Conservation (phyloP, 1,284 basidiomycete genomes). For the Marasmius oreades region DNA sequence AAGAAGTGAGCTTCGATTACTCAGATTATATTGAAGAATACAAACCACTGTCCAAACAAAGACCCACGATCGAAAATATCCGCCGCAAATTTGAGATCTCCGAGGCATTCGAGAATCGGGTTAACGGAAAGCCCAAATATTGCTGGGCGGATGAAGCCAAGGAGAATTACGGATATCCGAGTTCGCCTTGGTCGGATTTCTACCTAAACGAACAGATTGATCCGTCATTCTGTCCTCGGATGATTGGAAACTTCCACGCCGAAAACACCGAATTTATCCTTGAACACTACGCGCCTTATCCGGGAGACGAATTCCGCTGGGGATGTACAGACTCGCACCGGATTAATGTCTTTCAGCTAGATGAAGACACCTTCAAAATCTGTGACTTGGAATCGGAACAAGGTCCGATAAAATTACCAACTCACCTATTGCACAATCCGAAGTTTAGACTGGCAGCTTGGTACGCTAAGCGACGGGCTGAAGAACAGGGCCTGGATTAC, state of each 20-base stretch:
- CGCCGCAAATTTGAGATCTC: not conserved
- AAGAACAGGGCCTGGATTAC: not conserved
- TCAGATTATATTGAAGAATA: not conserved
- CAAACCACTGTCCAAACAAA: not conserved
- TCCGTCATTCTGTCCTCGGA: no score
- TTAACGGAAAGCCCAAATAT: not conserved
- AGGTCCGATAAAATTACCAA: not conserved
- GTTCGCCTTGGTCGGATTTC: constrained; percentile 3
- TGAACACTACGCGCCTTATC: no score
- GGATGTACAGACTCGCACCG: no score
- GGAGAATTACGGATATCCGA: not conserved
- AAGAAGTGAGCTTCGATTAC: no score
- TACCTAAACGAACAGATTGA: not conserved
- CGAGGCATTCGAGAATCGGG: not conserved
- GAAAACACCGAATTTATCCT: no score
- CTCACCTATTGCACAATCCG: not conserved
- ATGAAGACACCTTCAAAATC: not conserved
- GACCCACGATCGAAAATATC: no score
- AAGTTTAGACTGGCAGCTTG: not conserved
- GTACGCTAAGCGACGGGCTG: no score
- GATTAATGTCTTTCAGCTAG: not conserved
- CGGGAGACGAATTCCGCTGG: no score
- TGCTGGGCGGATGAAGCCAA: not conserved
- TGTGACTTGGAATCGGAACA: not conserved
- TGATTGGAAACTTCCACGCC: no score